Evolutionary conservation across 2,329 filamentous ascomycete species (phyloP).

Genomic region (Teratosphaeria zuluensis): DNA sequence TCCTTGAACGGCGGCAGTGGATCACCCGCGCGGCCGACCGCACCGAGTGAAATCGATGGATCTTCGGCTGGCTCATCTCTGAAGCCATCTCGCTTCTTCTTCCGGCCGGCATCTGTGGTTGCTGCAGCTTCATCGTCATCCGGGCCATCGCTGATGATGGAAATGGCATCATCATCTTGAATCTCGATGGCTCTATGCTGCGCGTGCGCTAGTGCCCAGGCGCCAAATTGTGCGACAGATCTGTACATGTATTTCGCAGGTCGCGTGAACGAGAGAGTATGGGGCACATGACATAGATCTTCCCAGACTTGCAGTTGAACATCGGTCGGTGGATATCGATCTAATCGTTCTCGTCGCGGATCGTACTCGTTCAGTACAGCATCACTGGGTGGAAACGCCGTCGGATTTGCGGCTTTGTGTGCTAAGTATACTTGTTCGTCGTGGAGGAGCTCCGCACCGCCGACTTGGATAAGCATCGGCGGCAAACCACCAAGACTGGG

Average conservation of each 20-base stretch:
- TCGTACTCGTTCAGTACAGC: slow-evolving; percentile 54
- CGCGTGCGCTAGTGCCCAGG: slow-evolving; percentile 77
- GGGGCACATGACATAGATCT: slow-evolving; percentile 82
- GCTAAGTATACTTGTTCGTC: slow-evolving; percentile 94
- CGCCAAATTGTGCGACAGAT: slow-evolving; percentile 83
- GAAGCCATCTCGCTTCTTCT: slow-evolving; percentile 2
- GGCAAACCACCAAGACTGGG: slow-evolving; percentile 83
- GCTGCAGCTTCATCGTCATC: slow-evolving; percentile 15
- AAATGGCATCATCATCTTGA: slow-evolving; percentile 65
- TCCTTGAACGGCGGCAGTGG: slow-evolving; percentile 67
- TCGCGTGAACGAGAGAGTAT: slow-evolving; percentile 89
- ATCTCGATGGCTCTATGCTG: slow-evolving; percentile 76
- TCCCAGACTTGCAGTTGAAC: slow-evolving; percentile 97
- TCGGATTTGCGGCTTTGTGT: slow-evolving; percentile 83
- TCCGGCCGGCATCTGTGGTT: slow-evolving; percentile 6
- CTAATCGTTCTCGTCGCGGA: slow-evolving; percentile 42
- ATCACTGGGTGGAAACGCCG: slow-evolving; percentile 61
- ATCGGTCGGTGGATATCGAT: slow-evolving; percentile 69
- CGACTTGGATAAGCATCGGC: slow-evolving; percentile 75
- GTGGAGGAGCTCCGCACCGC: slow-evolving; percentile 72
- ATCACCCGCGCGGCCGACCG: slow-evolving; percentile 81
- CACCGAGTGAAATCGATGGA: slow-evolving; percentile 15
- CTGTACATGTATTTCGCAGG: slow-evolving; percentile 96
- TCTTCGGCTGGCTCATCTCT: slow-evolving; percentile 10
- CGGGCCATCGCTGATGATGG: slow-evolving; percentile 56